phyloP scores from a whole-genome alignment of 768 basidiomycete species.

The Jaapia argillacea region DNA sequence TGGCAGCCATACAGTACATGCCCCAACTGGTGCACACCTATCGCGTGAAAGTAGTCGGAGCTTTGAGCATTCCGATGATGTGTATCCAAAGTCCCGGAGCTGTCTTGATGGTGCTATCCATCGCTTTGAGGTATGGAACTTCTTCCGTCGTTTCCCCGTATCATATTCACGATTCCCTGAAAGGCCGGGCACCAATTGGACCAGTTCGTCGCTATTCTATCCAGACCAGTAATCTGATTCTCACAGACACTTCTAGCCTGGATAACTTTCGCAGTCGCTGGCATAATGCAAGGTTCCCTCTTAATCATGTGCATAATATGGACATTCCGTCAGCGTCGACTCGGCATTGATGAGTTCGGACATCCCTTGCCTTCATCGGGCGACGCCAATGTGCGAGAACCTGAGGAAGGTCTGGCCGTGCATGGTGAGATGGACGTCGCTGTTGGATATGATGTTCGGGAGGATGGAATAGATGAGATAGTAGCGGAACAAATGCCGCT shows the following conservation, averaged over 20 bases:
- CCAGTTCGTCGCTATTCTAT: conserved; percentile 40
- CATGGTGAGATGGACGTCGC: no score
- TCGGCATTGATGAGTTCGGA: conserved; percentile 88
- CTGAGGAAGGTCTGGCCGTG: no score
- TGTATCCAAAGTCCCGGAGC: conserved; percentile 87
- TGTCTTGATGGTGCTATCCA: conserved; percentile 76
- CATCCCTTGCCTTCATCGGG: conserved; percentile 26
- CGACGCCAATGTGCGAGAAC: no score
- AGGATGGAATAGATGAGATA: no score
- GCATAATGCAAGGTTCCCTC: conserved; percentile 73
- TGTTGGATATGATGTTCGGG: no score
- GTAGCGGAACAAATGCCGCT: no score
- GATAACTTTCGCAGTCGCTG: conserved; percentile 74
- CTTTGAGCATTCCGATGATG: conserved; percentile 94
- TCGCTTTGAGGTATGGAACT: conserved; percentile 49
- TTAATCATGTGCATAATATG: conserved; percentile 81
- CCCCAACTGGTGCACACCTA: conserved; percentile 85
- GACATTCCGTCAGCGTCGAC: conserved; percentile 65
- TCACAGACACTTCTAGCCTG: conserved; percentile 42
- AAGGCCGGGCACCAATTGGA: conserved; percentile 80
- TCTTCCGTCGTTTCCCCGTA: neutral
- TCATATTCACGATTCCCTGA: conserved; percentile 1
- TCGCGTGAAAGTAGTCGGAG: conserved; percentile 72
- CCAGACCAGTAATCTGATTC: no score
- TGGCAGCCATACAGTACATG: conserved; percentile 79